Base-by-base conservation (phyloP, 2,329 filamentous ascomycete genomes). In the Trichoderma sp. region DNA sequence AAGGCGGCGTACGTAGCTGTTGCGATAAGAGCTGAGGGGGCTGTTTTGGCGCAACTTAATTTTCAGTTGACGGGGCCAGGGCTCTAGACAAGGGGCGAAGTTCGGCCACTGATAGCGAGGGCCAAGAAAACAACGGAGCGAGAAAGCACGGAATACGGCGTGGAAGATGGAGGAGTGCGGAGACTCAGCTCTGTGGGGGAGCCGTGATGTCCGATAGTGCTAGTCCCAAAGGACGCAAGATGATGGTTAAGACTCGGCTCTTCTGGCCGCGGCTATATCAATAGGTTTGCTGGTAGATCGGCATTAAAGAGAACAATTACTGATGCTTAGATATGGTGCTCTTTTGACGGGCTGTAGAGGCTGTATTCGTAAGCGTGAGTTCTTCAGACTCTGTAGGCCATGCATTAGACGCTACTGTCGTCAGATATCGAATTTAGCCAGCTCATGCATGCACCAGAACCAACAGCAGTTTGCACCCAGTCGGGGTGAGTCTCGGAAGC, bases 91-190 rank as follows among this genome's bases (percentile, higher is more conserved):
- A 53, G 65, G 63, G 53, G 53, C 65, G 65, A 68, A 58, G 11
- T 61, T 26, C 57, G 57, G 53, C 17, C 36, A 15, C 32, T 34
- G 55, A 68, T 59, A 43, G 66, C 9, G 26, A 68, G 55, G 26
- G 55, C n/a, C 55, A 47, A 47, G 66, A 30, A 43, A 61, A 50
- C 26, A 30, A 68, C 66, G 66, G 66, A 50, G 26, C 13, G 50
- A 36, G 11, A 58, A 47, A 47, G 65, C 53, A 58, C 55, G 66
- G 66, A 61, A 47, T 34, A 30, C 36, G 55, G 66, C 53, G 55
- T 47, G 26, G n/a, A 50, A 50, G 55, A 61, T 68, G 53, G 53
- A 32, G 55, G 66, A 68, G 50, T 68, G 66, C 55, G 66, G 66
- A 68, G 66, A 43, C 66, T 39, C 20, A 61, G 53, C 26, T 67